Evolutionary conservation across 2,329 filamentous ascomycete genomes (phyloP), one percentile per base, ranked within the genome.

Genomic region (Xylariaceae sp.): DNA sequence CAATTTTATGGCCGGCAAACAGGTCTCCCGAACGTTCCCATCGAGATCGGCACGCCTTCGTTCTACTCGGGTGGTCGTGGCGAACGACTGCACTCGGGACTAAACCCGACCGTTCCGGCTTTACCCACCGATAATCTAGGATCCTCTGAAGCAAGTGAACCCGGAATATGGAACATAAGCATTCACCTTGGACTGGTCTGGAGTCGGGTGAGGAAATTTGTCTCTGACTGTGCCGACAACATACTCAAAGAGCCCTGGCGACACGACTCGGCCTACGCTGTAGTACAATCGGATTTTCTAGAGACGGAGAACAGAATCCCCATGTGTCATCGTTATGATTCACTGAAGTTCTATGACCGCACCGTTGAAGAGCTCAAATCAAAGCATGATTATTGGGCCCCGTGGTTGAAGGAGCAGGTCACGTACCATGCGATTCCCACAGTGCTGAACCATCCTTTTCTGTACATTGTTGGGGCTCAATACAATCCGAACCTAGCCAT

Each of bases 281-380:
- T 53, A 20, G 50, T 53, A 16, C 50, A 53, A 36, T 50, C 50
- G 12, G 50, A 53, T 40, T 53, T 53, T 7, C 47, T 53, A 47
- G 50, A 53, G 38, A 53, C 50, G 12, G 50, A 53, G 25, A 53
- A 53, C 37, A 47, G 50, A 35, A 45, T 53, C n/a, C 50, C 50
- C n/a, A 50, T 53, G 36, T 50, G 50, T 34, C 50, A 53, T 37
- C 44, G 50, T 45, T 53, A 53, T 34, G 50, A 53, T 37, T 53
- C 50, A 11, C 44, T 53, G 44, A 53, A 53, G 37, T 53, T 53
- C 42, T 53, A 53, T 25, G 50, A 45, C 11, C 50, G 50, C 5
- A 50, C 50, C 6, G 47, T 50, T 5, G 50, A 53, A 8, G 50
- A 53, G 34, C 11, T 53, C 11, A 48, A 42, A 23, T 33, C 44